Conservation (phyloP, 2,329 filamentous ascomycete genomes). For the Scedosporium aurantiacum region DNA sequence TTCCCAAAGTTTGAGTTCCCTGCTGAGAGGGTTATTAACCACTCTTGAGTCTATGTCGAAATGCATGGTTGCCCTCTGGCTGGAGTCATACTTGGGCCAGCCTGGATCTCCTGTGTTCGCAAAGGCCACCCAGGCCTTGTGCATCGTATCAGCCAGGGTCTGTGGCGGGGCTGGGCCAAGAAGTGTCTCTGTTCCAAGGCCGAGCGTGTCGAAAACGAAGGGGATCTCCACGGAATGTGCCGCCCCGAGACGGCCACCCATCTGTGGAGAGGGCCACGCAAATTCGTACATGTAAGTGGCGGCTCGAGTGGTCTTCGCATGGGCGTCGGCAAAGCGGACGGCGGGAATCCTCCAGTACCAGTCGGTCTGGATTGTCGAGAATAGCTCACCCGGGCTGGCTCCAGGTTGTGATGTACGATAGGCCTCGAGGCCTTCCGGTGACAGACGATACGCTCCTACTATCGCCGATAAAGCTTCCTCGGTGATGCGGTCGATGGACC, state of each 20-base stretch:
- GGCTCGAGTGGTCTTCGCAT: neutral
- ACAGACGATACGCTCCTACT: no score
- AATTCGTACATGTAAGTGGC: neutral
- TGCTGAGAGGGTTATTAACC: neutral
- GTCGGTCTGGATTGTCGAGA: no score
- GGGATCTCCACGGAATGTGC: neutral
- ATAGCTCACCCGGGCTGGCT: no score
- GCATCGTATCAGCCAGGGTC: neutral
- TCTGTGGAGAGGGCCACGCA: neutral
- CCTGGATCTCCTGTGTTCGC: neutral
- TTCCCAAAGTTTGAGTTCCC: neutral
- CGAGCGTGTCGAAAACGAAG: neutral
- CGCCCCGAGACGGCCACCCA: neutral
- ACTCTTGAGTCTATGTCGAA: neutral
- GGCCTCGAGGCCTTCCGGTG: no score
- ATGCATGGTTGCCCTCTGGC: neutral
- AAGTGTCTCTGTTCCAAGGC: neutral
- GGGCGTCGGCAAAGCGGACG: no score
- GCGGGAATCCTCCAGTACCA: no score
- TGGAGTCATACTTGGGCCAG: neutral
- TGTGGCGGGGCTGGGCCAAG: neutral
- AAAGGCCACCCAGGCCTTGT: neutral
- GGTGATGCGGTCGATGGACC: no score
- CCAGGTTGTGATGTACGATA: no score
- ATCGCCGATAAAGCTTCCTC: no score